Evolutionary conservation across 495 filamentous ascomycete genomes (phyloP).

Genomic region (Penicillium ucsense): DNA sequence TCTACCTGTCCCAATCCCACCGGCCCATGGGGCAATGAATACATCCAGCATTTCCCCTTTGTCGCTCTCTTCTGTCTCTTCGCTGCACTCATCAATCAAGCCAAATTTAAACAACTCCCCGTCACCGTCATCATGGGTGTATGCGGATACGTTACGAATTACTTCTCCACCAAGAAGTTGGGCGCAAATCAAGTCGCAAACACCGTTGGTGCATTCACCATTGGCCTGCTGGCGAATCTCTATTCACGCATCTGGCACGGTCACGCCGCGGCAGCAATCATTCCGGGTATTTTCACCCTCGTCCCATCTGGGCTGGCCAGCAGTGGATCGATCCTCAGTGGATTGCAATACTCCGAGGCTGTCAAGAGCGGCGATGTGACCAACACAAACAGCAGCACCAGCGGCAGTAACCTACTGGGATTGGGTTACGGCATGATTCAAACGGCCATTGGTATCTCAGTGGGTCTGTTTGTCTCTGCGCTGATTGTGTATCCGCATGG

Average conservation of each 20-base stretch:
- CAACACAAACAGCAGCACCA: conserved; percentile 1
- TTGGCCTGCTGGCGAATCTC: conserved; percentile 75
- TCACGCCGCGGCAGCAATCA: conserved; percentile 71
- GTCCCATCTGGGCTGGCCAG: conserved; percentile 81
- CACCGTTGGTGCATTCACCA: conserved; percentile 71
- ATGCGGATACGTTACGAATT: conserved; percentile 70
- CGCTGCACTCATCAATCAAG: conserved; percentile 75
- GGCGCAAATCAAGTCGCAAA: conserved; percentile 66
- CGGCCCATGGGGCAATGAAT: conserved; percentile 25
- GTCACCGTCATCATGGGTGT: conserved; percentile 70
- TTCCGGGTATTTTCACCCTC: conserved; percentile 90
- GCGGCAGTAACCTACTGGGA: conserved; percentile 12
- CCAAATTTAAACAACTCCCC: conserved; percentile 74
- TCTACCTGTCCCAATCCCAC: conserved; percentile 44
- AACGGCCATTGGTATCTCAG: conserved; percentile 79
- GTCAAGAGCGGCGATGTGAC: conserved; percentile 30
- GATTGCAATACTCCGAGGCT: conserved; percentile 63
- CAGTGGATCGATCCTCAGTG: conserved; percentile 67
- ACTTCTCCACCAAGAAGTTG: conserved; percentile 60
- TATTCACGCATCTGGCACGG: conserved; percentile 73
- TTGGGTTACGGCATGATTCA: conserved; percentile 69
- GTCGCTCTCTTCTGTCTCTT: conserved; percentile 70
- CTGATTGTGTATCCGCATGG: conserved; percentile 74
- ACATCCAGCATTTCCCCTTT: conserved; percentile 40
- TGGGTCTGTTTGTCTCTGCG: conserved; percentile 73